A percentile compares a stretch with the other conserved stretches of the same genome.
These are phyloP conservation scores for Barnettozyma sp. DNA, from an alignment of 805 yeast genomes.

Conservation along the genomic window DNA sequence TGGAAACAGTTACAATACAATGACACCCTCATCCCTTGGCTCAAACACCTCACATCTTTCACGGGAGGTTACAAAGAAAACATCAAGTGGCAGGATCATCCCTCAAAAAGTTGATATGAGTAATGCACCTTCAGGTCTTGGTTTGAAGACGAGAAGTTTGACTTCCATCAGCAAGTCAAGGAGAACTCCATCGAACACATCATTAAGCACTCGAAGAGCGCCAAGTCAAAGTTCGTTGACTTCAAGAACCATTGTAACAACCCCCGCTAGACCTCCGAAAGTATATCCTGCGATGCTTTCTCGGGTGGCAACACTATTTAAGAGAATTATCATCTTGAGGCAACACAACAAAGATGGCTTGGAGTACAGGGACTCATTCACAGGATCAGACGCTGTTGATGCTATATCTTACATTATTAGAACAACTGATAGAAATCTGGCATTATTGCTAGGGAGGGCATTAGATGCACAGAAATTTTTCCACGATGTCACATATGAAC, in stretches of 20 bases:
- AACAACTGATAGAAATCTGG: conserved; percentile 87
- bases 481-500: conserved; percentile 94
- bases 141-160: conserved; percentile 41
- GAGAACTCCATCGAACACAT: conserved; percentile 22
- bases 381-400: conserved; percentile 92
- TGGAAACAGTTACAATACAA: background rate
- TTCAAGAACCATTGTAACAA: conserved; percentile 40
- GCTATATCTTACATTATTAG: conserved; percentile 77
- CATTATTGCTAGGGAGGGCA: conserved; percentile 81
- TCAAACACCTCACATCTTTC: conserved; percentile 28
- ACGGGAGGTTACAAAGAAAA: conserved; percentile 28
- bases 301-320: conserved; percentile 72
- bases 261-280: conserved; percentile 44
- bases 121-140: conserved; percentile 26
- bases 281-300: conserved; percentile 90
- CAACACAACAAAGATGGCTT: conserved; percentile 86
- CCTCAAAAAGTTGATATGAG: conserved; percentile 40
- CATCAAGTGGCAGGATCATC: conserved; percentile 37
- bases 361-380: conserved; percentile 86
- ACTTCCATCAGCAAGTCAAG: conserved; percentile 30
- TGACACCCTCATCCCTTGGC: conserved; percentile 2
- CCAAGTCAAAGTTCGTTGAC: conserved; percentile 21
- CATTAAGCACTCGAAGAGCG: conserved; percentile 20
- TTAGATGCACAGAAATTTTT: conserved; percentile 91
- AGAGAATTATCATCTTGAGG: conserved; percentile 59